These are phyloP conservation scores for Cladorrhinum sp. DNA, from an alignment of 2,329 filamentous ascomycete genomes.

Conservation along the genomic window DNA sequence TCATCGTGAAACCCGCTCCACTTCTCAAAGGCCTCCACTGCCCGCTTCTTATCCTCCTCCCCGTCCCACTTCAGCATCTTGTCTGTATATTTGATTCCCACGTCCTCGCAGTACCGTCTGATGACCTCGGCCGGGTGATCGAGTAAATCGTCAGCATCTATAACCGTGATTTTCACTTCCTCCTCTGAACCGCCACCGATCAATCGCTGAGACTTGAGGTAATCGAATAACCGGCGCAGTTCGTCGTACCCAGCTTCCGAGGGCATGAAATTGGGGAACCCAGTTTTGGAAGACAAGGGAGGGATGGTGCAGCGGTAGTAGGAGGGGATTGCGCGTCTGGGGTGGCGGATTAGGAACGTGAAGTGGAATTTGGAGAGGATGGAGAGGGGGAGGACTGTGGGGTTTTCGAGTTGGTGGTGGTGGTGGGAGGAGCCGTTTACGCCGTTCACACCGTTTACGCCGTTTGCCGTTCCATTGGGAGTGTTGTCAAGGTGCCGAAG, in stretches of 20 bases:
- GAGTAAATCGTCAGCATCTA: constrained; percentile 92
- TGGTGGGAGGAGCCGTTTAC: constrained; percentile 27
- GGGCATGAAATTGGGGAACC: constrained; percentile 83
- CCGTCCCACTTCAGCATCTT: constrained; percentile 84
- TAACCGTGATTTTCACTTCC: constrained; percentile 70
- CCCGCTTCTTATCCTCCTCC: constrained; percentile 66
- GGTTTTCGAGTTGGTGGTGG: constrained; percentile 55
- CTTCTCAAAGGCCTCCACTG: constrained; percentile 81
- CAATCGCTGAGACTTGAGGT: constrained; percentile 64
- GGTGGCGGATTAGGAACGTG: constrained; percentile 94
- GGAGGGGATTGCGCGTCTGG: constrained; percentile 84
- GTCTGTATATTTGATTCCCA: constrained; percentile 71
- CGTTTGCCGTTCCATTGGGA: constrained; percentile 7
- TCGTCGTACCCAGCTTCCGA: constrained; percentile 89
- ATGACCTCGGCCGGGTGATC: constrained; percentile 77
- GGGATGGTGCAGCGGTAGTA: constrained; percentile 94
- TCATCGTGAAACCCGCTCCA: constrained; percentile 98
- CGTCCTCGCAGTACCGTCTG: constrained; percentile 74
- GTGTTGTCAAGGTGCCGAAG: constrained; percentile 39
- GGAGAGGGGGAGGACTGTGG: constrained; percentile 75
- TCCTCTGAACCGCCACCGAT: constrained; percentile 52
- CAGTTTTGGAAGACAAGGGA: constrained; percentile 76
- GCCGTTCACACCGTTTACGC: constrained; percentile 32
- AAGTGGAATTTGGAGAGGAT: constrained; percentile 82
- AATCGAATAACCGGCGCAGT: constrained; percentile 83